These are phyloP conservation scores for Paradendryphiella salina DNA, from an alignment of 2,329 filamentous ascomycete species.

Conservation along the genomic window DNA sequence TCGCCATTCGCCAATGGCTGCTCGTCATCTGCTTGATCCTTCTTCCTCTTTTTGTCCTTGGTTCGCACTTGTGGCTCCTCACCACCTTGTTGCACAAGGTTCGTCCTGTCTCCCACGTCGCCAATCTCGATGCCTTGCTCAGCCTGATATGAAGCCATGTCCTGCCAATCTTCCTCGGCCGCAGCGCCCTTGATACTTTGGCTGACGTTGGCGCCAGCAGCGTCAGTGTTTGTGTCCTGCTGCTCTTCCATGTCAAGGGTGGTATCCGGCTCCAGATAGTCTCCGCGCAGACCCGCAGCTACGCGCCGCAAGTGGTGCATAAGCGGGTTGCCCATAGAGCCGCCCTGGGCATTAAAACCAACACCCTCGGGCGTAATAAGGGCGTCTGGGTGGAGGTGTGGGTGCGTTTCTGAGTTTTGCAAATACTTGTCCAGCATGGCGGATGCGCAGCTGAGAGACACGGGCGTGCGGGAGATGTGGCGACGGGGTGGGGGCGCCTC, in stretches of 20 bases:
- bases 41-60: conserved; percentile 40
- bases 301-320: conserved; percentile 59
- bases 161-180: conserved; percentile 45
- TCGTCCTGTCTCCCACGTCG: conserved; percentile 46
- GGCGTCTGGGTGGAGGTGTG: conserved; percentile 56
- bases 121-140: conserved; percentile 47
- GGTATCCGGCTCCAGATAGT: conserved; percentile 53
- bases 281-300: conserved; percentile 57
- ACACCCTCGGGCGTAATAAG: conserved; percentile 50
- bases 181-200: conserved; percentile 13
- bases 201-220: conserved; percentile 12
- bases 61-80: conserved; percentile 35
- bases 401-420: conserved; percentile 42
- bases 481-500: conserved; percentile 46
- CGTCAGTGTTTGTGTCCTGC: background rate
- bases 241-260: conserved; percentile 46
- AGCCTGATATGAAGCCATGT: conserved; percentile 51
- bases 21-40: conserved; percentile 20
- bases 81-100: conserved; percentile 35
- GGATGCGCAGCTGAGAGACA: conserved; percentile 43
- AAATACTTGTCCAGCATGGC: conserved; percentile 49
- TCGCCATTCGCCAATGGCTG: conserved; percentile 14
- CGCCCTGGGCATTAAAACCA: conserved; percentile 49
- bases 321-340: conserved; percentile 52
- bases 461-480: conserved; percentile 35